Conservation (phyloP, 495 filamentous ascomycete species). For the Xylaria cubensis region DNA sequence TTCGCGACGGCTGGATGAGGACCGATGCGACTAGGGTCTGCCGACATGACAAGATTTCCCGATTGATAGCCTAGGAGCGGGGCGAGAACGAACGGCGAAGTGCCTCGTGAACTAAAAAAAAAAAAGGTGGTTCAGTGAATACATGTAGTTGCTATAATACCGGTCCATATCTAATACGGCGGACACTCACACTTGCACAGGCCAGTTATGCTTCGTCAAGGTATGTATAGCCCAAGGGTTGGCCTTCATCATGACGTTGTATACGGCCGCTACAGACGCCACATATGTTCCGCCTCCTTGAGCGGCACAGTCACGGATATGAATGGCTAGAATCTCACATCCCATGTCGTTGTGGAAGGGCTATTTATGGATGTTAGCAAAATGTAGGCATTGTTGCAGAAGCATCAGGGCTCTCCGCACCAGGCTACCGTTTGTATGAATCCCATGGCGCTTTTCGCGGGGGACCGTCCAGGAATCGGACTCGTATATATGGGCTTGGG, state of each 20-base stretch:
- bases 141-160: constrained; percentile 11
- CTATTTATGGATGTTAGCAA: constrained; percentile 29
- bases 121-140: background rate
- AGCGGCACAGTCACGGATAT: constrained; percentile 48
- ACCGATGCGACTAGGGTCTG: constrained; percentile 53
- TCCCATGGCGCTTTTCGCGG: constrained; percentile 51
- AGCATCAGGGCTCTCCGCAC: constrained; percentile 33
- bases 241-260: constrained; percentile 43
- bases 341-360: constrained; percentile 56
- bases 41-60: constrained; percentile 44
- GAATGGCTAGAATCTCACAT: constrained; percentile 49
- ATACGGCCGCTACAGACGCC: constrained; percentile 49
- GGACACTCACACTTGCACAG: constrained; percentile 51
- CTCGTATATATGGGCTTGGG: constrained; percentile 53
- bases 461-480: constrained; percentile 49
- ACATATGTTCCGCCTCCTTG: constrained; percentile 51
- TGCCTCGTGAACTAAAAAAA: constrained; percentile 41
- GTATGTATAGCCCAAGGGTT: constrained; percentile 43
- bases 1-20: constrained; percentile 42
- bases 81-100: constrained; percentile 41
- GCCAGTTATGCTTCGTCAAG: constrained; percentile 45
- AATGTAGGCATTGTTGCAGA: background rate
- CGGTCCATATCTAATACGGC: background rate
- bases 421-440: constrained; percentile 50
- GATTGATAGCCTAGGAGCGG: constrained; percentile 48